phyloP scores from a whole-genome alignment of 2,329 filamentous ascomycete genomes.

The Rachicladosporium sp. region DNA sequence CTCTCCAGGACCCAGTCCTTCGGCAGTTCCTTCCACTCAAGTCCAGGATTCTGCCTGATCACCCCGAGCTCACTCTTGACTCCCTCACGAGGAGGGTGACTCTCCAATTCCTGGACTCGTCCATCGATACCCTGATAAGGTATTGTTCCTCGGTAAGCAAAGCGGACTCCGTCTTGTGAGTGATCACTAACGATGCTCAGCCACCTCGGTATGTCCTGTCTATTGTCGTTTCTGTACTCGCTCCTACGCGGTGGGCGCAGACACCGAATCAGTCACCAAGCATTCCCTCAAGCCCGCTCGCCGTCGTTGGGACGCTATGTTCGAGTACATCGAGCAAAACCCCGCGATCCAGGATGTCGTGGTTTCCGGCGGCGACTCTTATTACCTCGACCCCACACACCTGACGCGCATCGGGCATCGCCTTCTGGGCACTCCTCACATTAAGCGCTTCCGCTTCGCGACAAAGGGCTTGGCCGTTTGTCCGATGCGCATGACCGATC shows the following conservation, averaged over 20 bases:
- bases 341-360: constrained; percentile 45
- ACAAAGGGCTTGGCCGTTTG: constrained; percentile 50
- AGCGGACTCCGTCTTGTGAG: too few relatives aligned
- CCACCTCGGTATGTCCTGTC: constrained; percentile 46
- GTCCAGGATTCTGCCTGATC: constrained; percentile 42
- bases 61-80: constrained; percentile 43
- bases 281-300: constrained; percentile 13
- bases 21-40: constrained; percentile 48
- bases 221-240: constrained; percentile 54
- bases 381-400: constrained; percentile 42
- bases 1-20: constrained; percentile 47
- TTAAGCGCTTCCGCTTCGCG: constrained; percentile 49
- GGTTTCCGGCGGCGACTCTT: constrained; percentile 51
- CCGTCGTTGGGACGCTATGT: constrained; percentile 45
- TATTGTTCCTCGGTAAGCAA: constrained; percentile 40
- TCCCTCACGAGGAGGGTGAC: constrained; percentile 46
- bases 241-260: constrained; percentile 44
- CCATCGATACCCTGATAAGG: constrained; percentile 53
- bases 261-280: constrained; percentile 39
- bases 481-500: constrained; percentile 44
- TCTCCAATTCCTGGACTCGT: constrained; percentile 46
- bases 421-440: constrained; percentile 45
- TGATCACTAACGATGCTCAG: too few relatives aligned
- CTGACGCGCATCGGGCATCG: constrained; percentile 42
- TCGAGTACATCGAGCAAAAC: constrained; percentile 43